Conservation (phyloP, 192 early-diverging fungal species). For the Pilobolus umbonatus region DNA sequence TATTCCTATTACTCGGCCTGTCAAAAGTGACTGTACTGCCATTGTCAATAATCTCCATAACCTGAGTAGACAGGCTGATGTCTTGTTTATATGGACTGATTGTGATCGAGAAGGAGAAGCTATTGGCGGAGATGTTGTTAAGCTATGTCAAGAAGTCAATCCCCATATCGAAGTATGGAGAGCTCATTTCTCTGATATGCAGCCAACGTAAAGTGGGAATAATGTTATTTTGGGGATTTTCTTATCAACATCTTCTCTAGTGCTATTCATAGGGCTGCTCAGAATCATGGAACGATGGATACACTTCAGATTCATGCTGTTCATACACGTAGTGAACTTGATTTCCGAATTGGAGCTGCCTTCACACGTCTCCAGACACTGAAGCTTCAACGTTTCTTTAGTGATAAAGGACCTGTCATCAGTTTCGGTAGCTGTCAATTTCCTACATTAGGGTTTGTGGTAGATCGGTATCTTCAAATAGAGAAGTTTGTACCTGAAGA, state of each 20-base stretch:
- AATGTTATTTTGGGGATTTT: not conserved
- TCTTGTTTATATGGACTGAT: slow-evolving; percentile 97
- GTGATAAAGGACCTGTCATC: slow-evolving; percentile 54
- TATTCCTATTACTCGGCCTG: slow-evolving; percentile 46
- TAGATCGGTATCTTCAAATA: slow-evolving; percentile 73
- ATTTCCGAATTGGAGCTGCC: slow-evolving; percentile 86
- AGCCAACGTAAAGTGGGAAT: slow-evolving; percentile 48
- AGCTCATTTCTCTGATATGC: slow-evolving; percentile 88
- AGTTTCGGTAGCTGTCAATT: slow-evolving; percentile 97
- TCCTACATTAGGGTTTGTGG: slow-evolving; percentile 93
- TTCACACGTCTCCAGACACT: slow-evolving; percentile 93
- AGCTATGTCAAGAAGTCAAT: slow-evolving; percentile 62
- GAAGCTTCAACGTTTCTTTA: slow-evolving; percentile 51
- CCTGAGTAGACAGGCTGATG: slow-evolving; percentile 55
- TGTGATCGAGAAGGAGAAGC: slow-evolving; percentile 96
- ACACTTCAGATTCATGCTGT: slow-evolving; percentile 74
- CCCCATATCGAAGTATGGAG: slow-evolving; percentile 64
- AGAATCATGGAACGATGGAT: slow-evolving; percentile 67
- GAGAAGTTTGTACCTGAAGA: slow-evolving; percentile 80
- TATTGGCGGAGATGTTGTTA: slow-evolving; percentile 81
- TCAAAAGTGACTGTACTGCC: not conserved
- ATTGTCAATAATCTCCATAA: slow-evolving; percentile 62
- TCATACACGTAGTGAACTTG: slow-evolving; percentile 78
- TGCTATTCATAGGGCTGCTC: slow-evolving; percentile 76
- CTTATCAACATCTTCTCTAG: slow-evolving; percentile 31